phyloP scores from a whole-genome alignment of 73 alveolate genomes.

The Symbiodinium natans region DNA sequence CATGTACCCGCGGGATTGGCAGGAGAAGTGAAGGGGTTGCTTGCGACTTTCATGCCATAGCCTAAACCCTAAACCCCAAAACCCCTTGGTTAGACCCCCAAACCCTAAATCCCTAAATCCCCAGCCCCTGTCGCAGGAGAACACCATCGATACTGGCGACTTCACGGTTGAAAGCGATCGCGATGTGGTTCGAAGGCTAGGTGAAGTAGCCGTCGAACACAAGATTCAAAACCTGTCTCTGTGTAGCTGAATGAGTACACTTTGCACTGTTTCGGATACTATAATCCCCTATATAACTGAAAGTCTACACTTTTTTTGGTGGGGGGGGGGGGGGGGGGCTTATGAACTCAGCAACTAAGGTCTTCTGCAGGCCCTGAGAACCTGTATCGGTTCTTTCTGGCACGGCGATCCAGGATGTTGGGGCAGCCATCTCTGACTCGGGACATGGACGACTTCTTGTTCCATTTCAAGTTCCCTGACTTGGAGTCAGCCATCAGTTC shows the following conservation, averaged over 20 bases:
- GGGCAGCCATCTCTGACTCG: conserved; percentile 15
- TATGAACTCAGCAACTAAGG: too few species aligned
- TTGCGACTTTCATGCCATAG: not conserved
- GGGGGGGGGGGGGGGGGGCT: too few species aligned
- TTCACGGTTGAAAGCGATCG: conserved; percentile 49
- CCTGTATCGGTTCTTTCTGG: conserved; percentile 41
- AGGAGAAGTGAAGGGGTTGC: not conserved
- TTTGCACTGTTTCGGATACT: too few species aligned
- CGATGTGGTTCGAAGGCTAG: not conserved
- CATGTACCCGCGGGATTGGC: conserved; percentile 54
- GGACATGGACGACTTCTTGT: conserved; percentile 12
- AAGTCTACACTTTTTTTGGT: too few species aligned
- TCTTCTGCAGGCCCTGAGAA: conserved; percentile 17
- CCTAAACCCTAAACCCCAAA: not conserved
- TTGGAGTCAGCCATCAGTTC: not conserved
- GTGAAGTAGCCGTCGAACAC: conserved; percentile 42
- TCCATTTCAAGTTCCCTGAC: conserved; percentile 19
- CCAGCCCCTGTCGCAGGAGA: not conserved
- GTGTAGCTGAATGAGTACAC: too few species aligned
- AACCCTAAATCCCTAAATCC: not conserved
- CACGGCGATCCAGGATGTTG: conserved; percentile 19
- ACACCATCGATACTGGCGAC: conserved; percentile 23
- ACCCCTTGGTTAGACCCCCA: not conserved
- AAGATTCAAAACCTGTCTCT: conserved; percentile 41
- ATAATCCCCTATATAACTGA: too few species aligned